Conservation (phyloP, 2,329 filamentous ascomycete species). For the Aspergillus amoenus region DNA sequence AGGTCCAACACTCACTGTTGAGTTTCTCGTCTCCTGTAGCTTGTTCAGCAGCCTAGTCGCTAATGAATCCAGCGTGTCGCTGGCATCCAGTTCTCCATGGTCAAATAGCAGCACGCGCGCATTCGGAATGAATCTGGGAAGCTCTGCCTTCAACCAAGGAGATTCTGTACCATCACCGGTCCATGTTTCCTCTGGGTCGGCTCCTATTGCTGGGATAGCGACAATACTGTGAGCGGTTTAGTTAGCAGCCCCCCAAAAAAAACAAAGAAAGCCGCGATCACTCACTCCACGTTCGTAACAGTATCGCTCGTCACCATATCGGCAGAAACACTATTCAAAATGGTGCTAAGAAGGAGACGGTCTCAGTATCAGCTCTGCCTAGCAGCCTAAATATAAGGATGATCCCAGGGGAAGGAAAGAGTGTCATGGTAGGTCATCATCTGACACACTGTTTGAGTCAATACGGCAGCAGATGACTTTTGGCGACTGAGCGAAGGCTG, state of each 20-base stretch:
- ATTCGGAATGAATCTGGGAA: slow-evolving; percentile 21
- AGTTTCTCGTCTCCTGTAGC: slow-evolving; percentile 23
- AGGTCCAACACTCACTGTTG: slow-evolving; percentile 14
- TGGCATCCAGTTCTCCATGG: slow-evolving; percentile 26
- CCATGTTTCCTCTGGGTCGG: slow-evolving; percentile 31
- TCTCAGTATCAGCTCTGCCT: neutral
- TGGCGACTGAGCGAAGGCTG: neutral
- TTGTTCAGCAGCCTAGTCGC: slow-evolving; percentile 26
- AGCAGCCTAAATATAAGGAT: neutral
- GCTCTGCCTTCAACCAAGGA: slow-evolving; percentile 28
- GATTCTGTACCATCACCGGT: slow-evolving; percentile 16
- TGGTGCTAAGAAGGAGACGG: neutral
- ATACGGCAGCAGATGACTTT: slow-evolving; percentile 14
- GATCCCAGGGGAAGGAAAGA: neutral
- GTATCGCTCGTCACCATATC: slow-evolving; percentile 9
- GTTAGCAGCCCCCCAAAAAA: neutral
- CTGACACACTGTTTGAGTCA: slow-evolving; percentile 15
- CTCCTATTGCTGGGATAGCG: slow-evolving; percentile 37
- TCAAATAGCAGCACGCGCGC: slow-evolving; percentile 31
- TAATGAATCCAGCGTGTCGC: slow-evolving; percentile 27
- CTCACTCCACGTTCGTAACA: slow-evolving; percentile 27
- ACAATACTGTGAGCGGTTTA: slow-evolving; percentile 27
- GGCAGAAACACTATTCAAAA: neutral
- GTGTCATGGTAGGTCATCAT: slow-evolving; percentile 12
- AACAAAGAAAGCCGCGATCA: neutral